phyloP scores from a whole-genome alignment of 192 early-diverging fungal species.

The Linnemannia exigua region DNA sequence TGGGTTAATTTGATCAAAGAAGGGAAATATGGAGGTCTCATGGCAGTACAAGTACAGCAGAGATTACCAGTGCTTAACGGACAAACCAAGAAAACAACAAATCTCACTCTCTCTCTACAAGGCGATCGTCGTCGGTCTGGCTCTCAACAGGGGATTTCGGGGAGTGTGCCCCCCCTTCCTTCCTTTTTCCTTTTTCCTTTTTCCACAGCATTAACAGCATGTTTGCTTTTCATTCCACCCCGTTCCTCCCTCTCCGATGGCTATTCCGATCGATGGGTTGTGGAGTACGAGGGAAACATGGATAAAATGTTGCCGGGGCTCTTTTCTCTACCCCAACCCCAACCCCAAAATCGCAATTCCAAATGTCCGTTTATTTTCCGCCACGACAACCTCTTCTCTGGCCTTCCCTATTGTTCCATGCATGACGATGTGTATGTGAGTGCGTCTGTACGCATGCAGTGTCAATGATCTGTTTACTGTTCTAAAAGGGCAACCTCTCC shows the following conservation, averaged over 20 bases:
- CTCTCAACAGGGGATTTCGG: neutral
- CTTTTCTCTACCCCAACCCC: neutral
- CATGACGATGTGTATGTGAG: neutral
- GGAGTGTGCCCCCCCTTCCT: neutral
- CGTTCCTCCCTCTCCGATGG: neutral
- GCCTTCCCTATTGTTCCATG: neutral
- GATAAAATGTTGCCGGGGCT: conserved; percentile 9
- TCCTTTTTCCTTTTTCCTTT: too few relatives aligned
- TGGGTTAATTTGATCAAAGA: neutral
- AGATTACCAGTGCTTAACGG: neutral
- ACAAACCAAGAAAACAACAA: neutral
- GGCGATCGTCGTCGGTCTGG: neutral
- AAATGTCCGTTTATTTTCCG: neutral
- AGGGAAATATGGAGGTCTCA: neutral
- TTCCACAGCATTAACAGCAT: too few relatives aligned
- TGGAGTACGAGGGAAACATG: neutral
- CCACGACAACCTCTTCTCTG: neutral
- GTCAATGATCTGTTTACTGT: neutral
- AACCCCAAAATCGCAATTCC: neutral
- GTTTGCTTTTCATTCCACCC: neutral
- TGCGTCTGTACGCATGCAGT: neutral
- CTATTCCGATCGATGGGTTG: neutral
- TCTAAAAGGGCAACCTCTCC: neutral
- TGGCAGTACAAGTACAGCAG: neutral
- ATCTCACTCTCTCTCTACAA: neutral